A percentile compares a stretch with the other conserved stretches of the same genome.
phyloP scores from a whole-genome alignment of 1,284 basidiomycete genomes.

The Moesziomyces parantarcticus region DNA sequence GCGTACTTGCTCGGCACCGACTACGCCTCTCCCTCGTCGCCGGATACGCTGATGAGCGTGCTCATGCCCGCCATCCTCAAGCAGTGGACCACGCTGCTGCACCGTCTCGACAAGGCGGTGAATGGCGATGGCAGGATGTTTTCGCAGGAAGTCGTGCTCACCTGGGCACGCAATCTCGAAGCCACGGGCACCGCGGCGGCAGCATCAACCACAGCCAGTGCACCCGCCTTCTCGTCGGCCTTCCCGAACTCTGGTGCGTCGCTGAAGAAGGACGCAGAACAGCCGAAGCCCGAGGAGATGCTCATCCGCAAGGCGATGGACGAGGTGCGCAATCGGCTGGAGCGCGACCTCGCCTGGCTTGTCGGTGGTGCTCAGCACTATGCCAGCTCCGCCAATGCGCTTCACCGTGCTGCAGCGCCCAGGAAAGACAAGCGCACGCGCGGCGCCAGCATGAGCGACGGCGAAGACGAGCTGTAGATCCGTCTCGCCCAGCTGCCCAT shows the following conservation, averaged over 20 bases:
- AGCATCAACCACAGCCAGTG: not conserved
- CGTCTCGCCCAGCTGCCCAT: not conserved
- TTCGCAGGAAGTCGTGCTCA: constrained; percentile 54
- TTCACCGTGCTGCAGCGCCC: not conserved
- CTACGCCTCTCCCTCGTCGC: constrained; percentile 38
- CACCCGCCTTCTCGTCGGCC: not conserved
- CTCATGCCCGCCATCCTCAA: constrained; percentile 57
- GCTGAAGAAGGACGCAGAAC: constrained; percentile 9
- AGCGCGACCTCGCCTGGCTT: constrained; percentile 56
- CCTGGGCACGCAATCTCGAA: constrained; percentile 54
- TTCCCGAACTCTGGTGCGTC: not conserved
- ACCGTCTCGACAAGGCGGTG: constrained; percentile 50
- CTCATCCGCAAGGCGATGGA: constrained; percentile 50
- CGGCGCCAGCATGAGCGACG: constrained; percentile 41
- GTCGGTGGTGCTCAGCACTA: constrained; percentile 31
- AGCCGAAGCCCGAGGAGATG: constrained; percentile 35
- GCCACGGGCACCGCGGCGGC: constrained; percentile 6
- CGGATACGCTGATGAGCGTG: constrained; percentile 56
- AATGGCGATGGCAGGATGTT: constrained; percentile 64
- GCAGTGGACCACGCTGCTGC: constrained; percentile 58
- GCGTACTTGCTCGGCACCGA: constrained; percentile 27
- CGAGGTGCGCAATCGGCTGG: constrained; percentile 41
- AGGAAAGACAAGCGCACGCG: constrained; percentile 27
- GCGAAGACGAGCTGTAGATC: constrained; percentile 32
- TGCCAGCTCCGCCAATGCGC: not conserved